A percentile compares a stretch with the other conserved stretches of the same genome.
These are phyloP conservation scores for Pseudopithomyces maydicus DNA, from an alignment of 2,329 filamentous ascomycete genomes.

Conservation along the genomic window DNA sequence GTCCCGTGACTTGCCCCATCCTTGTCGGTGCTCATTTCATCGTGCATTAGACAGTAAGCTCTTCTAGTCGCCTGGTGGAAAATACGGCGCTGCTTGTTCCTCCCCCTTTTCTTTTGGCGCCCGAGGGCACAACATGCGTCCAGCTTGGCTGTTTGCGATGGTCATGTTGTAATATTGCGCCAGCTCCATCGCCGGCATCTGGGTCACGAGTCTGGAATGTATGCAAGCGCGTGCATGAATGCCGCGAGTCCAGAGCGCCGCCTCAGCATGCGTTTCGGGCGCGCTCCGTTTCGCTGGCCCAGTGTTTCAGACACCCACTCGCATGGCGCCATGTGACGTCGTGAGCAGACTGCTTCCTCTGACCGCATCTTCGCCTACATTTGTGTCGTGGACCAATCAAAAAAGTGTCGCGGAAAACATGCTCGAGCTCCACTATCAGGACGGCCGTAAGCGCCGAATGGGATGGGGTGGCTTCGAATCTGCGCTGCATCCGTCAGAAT, in stretches of 20 bases:
- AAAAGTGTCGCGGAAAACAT: neutral
- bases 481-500: neutral
- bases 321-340: conserved; percentile 1
- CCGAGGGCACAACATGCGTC: neutral
- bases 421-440: neutral
- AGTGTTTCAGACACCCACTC: conserved; percentile 6
- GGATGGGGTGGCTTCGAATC: neutral
- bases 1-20: conserved; percentile 5
- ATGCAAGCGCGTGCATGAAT: conserved; percentile 1
- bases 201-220: neutral
- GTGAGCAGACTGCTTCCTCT: neutral
- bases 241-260: neutral
- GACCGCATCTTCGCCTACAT: neutral
- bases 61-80: neutral
- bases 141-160: neutral
- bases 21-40: conserved; percentile 3
- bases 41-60: conserved; percentile 3
- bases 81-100: neutral
- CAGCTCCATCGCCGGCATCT: no score
- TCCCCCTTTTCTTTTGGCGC: conserved; percentile 1
- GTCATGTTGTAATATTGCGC: neutral
- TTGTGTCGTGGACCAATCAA: conserved; percentile 3
- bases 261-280: neutral
- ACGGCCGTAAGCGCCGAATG: conserved; percentile 1
- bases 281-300: conserved; percentile 1